Evolutionary conservation across 2,329 filamentous ascomycete genomes (phyloP).

Genomic region (Ascochyta viciae-villosae): DNA sequence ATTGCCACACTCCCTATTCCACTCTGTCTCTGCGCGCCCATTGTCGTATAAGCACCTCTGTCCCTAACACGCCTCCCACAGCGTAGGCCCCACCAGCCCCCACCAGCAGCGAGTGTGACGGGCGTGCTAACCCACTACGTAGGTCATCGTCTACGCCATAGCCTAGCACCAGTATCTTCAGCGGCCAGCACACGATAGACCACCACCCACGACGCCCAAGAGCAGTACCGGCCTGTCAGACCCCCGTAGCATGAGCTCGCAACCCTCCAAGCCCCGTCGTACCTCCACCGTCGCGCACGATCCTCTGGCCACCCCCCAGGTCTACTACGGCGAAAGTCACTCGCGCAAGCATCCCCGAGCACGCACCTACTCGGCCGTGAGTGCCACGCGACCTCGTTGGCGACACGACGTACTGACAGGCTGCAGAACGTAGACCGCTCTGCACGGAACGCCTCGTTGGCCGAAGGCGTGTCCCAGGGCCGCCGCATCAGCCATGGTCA

Average conservation of each 20-base stretch:
- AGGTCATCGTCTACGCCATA: conserved; percentile 28
- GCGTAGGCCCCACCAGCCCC: conserved; percentile 22
- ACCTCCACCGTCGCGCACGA: conserved; percentile 55
- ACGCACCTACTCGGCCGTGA: conserved; percentile 64
- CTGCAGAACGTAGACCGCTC: conserved; percentile 38
- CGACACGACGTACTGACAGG: conserved; percentile 17
- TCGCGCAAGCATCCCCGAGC: conserved; percentile 55
- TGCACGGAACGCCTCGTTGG: conserved; percentile 40
- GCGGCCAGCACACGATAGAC: conserved; percentile 12
- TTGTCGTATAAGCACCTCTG: conserved; percentile 23
- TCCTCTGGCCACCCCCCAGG: conserved; percentile 63
- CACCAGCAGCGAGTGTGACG: conserved; percentile 5
- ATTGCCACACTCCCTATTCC: not conserved
- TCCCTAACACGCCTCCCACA: conserved; percentile 25
- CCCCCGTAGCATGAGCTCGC: conserved; percentile 52
- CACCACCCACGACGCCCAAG: conserved; percentile 8
- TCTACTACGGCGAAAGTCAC: conserved; percentile 66
- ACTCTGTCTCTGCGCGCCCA: conserved; percentile 5
- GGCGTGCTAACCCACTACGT: conserved; percentile 16
- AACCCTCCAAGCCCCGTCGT: conserved; percentile 47
- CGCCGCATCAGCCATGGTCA: conserved; percentile 50
- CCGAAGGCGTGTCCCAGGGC: conserved; percentile 36
- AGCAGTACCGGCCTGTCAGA: conserved; percentile 22
- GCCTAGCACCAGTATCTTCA: conserved; percentile 29
- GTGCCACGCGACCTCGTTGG: conserved; percentile 27